Conservation (phyloP, 2,329 filamentous ascomycete genomes). For the Rutstroemia sp. region DNA sequence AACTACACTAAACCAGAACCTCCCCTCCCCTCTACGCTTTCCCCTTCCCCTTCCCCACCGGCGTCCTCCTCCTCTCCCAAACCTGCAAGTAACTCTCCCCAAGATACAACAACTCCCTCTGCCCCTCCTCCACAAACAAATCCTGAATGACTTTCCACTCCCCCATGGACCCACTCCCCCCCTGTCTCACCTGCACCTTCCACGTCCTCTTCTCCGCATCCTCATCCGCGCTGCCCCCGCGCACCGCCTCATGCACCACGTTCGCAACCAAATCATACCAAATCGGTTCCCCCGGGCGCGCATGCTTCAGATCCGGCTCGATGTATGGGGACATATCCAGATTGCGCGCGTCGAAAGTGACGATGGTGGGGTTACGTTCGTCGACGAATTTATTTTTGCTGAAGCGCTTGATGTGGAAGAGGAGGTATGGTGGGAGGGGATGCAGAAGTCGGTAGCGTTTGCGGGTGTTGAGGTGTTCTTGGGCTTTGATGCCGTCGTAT, state of each 20-base stretch:
- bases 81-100: constrained; percentile 94
- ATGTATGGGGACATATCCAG: constrained; percentile 88
- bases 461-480: constrained; percentile 83
- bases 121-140: constrained; percentile 82
- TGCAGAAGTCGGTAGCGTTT: constrained; percentile 85
- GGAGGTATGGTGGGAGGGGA: constrained; percentile 81
- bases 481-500: constrained; percentile 81
- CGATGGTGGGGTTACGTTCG: constrained; percentile 95
- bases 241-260: constrained; percentile 78
- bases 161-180: constrained; percentile 63
- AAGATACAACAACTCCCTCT: constrained; percentile 82
- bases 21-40: background rate
- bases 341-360: constrained; percentile 81
- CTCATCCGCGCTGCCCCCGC: constrained; percentile 75
- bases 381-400: constrained; percentile 93
- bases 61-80: constrained; percentile 73
- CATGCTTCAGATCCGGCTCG: constrained; percentile 70
- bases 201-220: constrained; percentile 86
- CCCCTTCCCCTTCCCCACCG: constrained; percentile 16
- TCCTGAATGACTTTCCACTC: constrained; percentile 94
- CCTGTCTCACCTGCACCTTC: constrained; percentile 84
- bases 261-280: constrained; percentile 96
- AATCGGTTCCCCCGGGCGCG: constrained; percentile 72
- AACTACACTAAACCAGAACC: background rate
- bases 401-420: constrained; percentile 97